Percentiles rank a stretch among this genome's conserved stretches.
phyloP scores from a whole-genome alignment of 2,329 filamentous ascomycete species.

The Xylariaceae sp. region DNA sequence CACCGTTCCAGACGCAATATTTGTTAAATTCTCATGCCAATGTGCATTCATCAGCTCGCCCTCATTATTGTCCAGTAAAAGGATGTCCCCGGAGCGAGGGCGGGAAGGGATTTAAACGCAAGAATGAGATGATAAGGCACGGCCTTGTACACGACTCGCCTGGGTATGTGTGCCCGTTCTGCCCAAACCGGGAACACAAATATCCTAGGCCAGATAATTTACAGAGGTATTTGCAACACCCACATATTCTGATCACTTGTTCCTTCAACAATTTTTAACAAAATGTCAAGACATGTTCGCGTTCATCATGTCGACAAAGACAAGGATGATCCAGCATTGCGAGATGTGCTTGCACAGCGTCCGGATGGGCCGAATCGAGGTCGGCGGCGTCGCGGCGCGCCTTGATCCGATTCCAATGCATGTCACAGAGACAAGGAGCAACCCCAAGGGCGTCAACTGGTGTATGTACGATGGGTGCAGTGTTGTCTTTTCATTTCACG shows the following conservation, averaged over 20 bases:
- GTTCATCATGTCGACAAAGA: constrained; percentile 89
- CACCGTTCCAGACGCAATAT: constrained; percentile 74
- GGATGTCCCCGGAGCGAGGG: constrained; percentile 62
- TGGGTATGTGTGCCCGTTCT: constrained; percentile 95
- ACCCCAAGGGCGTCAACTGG: too few relatives aligned
- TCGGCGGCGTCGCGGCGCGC: constrained; percentile 64
- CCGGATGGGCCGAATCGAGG: constrained; percentile 81
- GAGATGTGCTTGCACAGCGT: constrained; percentile 82
- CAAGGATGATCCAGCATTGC: constrained; percentile 77
- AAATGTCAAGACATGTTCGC: constrained; percentile 70
- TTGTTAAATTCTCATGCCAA: constrained; percentile 78
- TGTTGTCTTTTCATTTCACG: too few relatives aligned
- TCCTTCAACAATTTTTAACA: constrained; percentile 8
- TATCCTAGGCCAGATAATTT: constrained; percentile 95
- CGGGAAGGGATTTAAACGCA: constrained; percentile 68
- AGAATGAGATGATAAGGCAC: constrained; percentile 71
- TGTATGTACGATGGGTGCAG: too few relatives aligned
- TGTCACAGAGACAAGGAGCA: too few relatives aligned
- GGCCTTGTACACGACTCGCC: constrained; percentile 92
- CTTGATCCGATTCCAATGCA: constrained; percentile 20
- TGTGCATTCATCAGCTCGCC: constrained; percentile 63
- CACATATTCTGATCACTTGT: constrained; percentile 2
- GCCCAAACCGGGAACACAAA: constrained; percentile 86
- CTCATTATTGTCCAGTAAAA: constrained; percentile 63
- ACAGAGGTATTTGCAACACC: constrained; percentile 62